Base-by-base conservation (phyloP, 228 moss, liverwort and hornwort genomes). In the Sphagnum fallax region DNA sequence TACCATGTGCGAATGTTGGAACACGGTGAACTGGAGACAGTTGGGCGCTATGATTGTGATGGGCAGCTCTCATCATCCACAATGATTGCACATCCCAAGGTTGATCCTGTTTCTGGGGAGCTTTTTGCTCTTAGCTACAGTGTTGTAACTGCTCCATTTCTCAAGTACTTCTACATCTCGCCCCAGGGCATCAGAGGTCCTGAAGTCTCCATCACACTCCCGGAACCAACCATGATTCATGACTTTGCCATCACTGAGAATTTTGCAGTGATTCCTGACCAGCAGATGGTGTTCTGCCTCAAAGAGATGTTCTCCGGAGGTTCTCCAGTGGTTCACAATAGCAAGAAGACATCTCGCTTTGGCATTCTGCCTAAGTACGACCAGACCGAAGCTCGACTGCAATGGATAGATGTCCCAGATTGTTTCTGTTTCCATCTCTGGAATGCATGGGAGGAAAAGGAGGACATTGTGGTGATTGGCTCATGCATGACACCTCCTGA, bases 401-500 rank as follows among this genome's bases (percentile, higher is more conserved):
- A 84, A 32, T 96, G 95, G 95, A 92, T 96, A 32, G 88, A 91
- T 5, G 91, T 89, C 0, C 88, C 92, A 0, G 83, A 92, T 68
- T 96, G 95, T 71, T 96, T 96, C 76, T 91, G 93, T 49, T 92
- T 96, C 70, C 95, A 96, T 57, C 51, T 96, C 50, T 92, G 89
- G 82, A 96, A 96, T 75, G 84, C 92, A 0, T 96, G 95, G 95
- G 95, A 96, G 76, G 91, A 96, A 50, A 88, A 78, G 0, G 88
- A 95, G 67, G 92, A 96, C 53, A 79, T 92, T 16, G 86, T 96
- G 4, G 83, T 95, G 0, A 75, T 92, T 5, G 95, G 92, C 5
- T 91, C 95, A 0, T 91, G 92, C 67, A 96, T 96, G 95, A 92
- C 95, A 4, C 95, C 95, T 4, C 77, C 87, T 0, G 87, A 87